Conservation (phyloP, 345 rosid species). For the Ceriops zippeliana region DNA sequence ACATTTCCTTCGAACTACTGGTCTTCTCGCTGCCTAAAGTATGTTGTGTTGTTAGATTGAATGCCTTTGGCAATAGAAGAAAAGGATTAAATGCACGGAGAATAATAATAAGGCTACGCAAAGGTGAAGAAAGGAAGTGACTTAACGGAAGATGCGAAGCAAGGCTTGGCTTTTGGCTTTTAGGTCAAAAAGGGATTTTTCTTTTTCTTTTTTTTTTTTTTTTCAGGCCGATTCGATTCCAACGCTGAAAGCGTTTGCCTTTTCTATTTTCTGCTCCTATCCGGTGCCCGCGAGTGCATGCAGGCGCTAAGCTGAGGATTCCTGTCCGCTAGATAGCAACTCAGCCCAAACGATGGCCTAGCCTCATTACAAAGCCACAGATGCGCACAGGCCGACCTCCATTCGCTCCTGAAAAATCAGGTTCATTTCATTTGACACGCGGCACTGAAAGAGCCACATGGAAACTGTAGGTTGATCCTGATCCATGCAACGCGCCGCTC, state of each 20-base stretch:
- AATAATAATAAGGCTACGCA: neutral
- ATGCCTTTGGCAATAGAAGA: neutral
- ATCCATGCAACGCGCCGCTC: conserved; percentile 4
- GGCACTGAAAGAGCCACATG: neutral
- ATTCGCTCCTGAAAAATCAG: neutral
- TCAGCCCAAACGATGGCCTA: neutral
- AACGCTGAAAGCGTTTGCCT: conserved; percentile 8
- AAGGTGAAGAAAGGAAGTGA: conserved; percentile 22
- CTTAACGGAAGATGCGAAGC: conserved; percentile 20
- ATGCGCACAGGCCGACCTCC: neutral
- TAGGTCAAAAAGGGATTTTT: conserved; percentile 13
- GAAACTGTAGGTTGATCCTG: neutral
- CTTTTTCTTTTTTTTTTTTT: no score
- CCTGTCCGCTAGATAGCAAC: neutral
- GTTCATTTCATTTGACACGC: neutral
- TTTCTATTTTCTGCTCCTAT: conserved; percentile 2
- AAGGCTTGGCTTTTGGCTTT: conserved; percentile 14
- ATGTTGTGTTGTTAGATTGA: neutral
- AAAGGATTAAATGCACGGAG: conserved; percentile 14
- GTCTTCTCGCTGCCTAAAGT: neutral
- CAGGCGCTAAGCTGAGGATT: neutral
- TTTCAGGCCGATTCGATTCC: conserved; percentile 22
- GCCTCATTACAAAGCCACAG: neutral
- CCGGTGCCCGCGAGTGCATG: neutral
- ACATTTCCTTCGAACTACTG: conserved; percentile 19